A percentile compares a stretch with the other conserved stretches of the same genome.
Evolutionary conservation across 768 basidiomycete genomes (phyloP).

Genomic region (Trametes cubensis): DNA sequence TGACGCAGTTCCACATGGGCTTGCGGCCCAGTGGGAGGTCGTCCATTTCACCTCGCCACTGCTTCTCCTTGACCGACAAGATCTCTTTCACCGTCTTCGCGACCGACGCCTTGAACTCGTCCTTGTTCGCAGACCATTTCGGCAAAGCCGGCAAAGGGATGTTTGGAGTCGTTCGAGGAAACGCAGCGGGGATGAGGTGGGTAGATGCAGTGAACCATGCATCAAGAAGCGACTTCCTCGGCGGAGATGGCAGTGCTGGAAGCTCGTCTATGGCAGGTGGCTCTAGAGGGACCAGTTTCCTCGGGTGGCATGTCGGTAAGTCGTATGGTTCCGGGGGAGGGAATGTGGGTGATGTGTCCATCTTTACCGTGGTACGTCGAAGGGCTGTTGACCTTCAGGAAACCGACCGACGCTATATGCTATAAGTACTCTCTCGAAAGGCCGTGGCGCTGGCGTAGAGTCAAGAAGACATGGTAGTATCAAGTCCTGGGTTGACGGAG

Average conservation of each 20-base stretch:
- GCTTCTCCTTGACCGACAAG: constrained; percentile 36
- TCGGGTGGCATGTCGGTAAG: constrained; percentile 6
- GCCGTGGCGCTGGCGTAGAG: no score
- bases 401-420: no score
- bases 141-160: constrained; percentile 42
- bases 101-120: constrained; percentile 27
- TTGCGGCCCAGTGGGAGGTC: constrained; percentile 30
- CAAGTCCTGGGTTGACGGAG: no score
- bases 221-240: constrained; percentile 38
- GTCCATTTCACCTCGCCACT: constrained; percentile 30
- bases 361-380: neutral
- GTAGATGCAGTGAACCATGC: constrained; percentile 47
- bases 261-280: neutral
- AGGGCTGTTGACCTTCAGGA: no score
- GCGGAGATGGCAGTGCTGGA: constrained; percentile 46
- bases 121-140: constrained; percentile 40
- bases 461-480: no score
- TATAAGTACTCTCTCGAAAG: no score
- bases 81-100: constrained; percentile 32
- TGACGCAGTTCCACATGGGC: constrained; percentile 69
- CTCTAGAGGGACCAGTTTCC: constrained; percentile 17
- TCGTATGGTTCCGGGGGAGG: constrained; percentile 19
- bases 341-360: constrained; percentile 12
- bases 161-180: constrained; percentile 48
- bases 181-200: constrained; percentile 58